Evolutionary conservation across 176 grass and related monocot species (phyloP), one percentile per base, ranked within the genome.

Genomic region (Oryza punctata): DNA sequence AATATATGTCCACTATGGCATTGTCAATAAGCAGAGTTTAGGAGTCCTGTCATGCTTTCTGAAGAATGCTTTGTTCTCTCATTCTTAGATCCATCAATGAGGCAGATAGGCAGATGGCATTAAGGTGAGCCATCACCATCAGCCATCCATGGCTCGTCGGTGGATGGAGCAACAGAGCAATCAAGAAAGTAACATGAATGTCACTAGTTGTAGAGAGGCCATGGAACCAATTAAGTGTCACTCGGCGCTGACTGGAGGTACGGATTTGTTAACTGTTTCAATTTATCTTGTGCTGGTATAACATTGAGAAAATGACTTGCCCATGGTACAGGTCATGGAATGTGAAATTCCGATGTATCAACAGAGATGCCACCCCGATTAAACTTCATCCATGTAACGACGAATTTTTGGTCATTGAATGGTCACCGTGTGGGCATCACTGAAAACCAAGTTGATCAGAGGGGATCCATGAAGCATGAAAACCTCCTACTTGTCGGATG

Each of bases 381-480:
- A 54, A 85, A 59, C 68, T 71, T 77, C 0, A 25, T 12, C 38
- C 16, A 16, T 2, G 18, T 71, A 28, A 43, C 5, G 59, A 77
- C 54, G 70, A 61, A 6, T 23, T 18, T 10, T 33, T 27, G 30
- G 46, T 2, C 28, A 63, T 78, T 73, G 59, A 44, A 6, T 63
- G 74, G 16, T 67, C 61, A 63, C 46, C 30, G 67, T 69, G 33
- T 0, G 35, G 52, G 79, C 49, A 78, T 73, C 79, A 18, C 63
- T 4, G 82, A 85, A 80, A 85, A 64, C 70, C 52, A 89, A 77
- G 77, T 30, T 65, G 65, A 85, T 89, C 49, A 21, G 54, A 28
- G 38, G 68, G 70, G 82, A 87, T 87, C 79, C 63, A 26, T 65
- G 84, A 63, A 87, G 81, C 82, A 85, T 84, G 85, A 68, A 76